Evolutionary conservation across 2,329 filamentous ascomycete genomes (phyloP).

Genomic region (Aureobasidium melanogenum): DNA sequence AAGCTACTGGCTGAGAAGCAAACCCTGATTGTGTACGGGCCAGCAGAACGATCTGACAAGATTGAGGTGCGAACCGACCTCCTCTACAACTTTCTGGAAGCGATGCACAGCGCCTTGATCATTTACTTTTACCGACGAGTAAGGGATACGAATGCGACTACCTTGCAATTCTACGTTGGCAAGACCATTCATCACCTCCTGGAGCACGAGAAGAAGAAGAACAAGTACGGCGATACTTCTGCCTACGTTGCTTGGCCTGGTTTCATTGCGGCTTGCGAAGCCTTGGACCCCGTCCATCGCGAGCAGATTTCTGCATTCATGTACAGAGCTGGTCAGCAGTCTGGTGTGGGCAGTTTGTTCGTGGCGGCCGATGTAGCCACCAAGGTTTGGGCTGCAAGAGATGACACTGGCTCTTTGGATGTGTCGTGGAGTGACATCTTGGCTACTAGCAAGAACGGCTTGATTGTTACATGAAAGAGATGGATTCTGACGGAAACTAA

Average conservation of each 20-base stretch:
- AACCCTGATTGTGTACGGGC: conserved; percentile 15
- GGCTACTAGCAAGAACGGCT: conserved; percentile 1
- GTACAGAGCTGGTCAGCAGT: neutral
- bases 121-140: conserved; percentile 37
- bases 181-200: conserved; percentile 26
- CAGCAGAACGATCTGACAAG: conserved; percentile 17
- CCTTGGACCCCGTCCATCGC: conserved; percentile 15
- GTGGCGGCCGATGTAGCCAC: neutral
- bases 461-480: conserved; percentile 6
- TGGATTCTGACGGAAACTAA: neutral
- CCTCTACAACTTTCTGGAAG: conserved; percentile 29
- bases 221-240: conserved; percentile 20
- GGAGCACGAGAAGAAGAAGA: conserved; percentile 21
- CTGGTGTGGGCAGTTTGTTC: conserved; percentile 6
- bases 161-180: conserved; percentile 31
- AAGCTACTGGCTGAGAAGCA: neutral
- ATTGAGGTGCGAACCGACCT: conserved; percentile 23
- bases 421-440: conserved; percentile 8
- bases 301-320: conserved; percentile 4
- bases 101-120: conserved; percentile 32
- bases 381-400: conserved; percentile 6
- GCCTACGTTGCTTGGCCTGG: conserved; percentile 28
- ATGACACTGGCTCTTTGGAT: neutral
- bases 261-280: conserved; percentile 35
- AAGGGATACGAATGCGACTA: conserved; percentile 30